Conservation (phyloP, 2,329 filamentous ascomycete genomes). For the Diaporthe humulicola region DNA sequence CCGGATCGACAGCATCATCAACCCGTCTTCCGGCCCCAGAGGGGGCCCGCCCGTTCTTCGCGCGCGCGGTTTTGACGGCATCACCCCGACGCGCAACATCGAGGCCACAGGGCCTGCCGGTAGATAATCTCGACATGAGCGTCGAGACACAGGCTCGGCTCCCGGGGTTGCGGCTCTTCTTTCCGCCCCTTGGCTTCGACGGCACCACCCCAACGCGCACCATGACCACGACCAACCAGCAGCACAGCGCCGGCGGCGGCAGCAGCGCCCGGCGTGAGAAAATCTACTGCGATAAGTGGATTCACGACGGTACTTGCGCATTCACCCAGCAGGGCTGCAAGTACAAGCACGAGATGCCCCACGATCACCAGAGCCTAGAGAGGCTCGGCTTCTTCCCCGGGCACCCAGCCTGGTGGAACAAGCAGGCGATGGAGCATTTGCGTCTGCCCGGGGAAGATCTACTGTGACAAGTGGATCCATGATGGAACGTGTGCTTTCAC, state of each 20-base stretch:
- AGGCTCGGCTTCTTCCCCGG: conserved; percentile 79
- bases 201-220: too few species aligned
- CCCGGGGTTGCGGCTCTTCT: too few species aligned
- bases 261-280: conserved; percentile 50
- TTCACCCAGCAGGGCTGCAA: conserved; percentile 89
- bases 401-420: conserved; percentile 70
- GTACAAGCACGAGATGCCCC: conserved; percentile 90
- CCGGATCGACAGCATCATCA: conserved; percentile 55
- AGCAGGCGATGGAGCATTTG: conserved; percentile 62
- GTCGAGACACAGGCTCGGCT: conserved; percentile 72
- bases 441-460: not conserved
- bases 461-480: conserved; percentile 60
- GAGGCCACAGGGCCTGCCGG: conserved; percentile 76
- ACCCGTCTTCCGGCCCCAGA: conserved; percentile 37
- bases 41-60: not conserved
- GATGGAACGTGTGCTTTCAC: conserved; percentile 87
- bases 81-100: not conserved
- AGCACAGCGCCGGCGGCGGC: not conserved
- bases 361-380: conserved; percentile 73
- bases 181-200: too few species aligned
- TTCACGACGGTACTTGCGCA: conserved; percentile 85
- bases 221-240: not conserved
- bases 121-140: conserved; percentile 72
- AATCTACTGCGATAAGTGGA: conserved; percentile 90
- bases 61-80: not conserved